Evolutionary conservation across 2,329 filamentous ascomycete genomes (phyloP).

Genomic region (Nannizziopsis arthrosporioides): DNA sequence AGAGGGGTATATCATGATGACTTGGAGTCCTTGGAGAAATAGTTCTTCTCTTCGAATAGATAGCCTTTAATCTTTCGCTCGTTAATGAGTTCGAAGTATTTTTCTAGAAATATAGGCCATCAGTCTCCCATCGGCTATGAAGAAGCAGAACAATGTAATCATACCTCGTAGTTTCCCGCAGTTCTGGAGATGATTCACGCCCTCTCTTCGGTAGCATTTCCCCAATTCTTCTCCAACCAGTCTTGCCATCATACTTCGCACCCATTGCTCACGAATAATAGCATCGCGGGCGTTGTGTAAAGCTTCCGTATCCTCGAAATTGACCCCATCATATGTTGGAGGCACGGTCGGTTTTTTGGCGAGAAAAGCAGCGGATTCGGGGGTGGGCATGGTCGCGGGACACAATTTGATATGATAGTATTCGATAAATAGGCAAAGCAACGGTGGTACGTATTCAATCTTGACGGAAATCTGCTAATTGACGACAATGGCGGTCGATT

Average conservation of each 20-base stretch:
- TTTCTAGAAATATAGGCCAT: conserved; percentile 37
- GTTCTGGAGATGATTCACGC: conserved; percentile 57
- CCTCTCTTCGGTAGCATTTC: conserved; percentile 55
- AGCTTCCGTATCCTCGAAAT: conserved; percentile 53
- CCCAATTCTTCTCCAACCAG: conserved; percentile 55
- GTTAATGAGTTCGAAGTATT: conserved; percentile 53
- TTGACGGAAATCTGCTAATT: too few relatives aligned
- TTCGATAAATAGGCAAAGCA: too few relatives aligned
- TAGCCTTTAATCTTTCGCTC: conserved; percentile 53
- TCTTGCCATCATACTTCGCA: conserved; percentile 57
- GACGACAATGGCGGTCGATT: too few relatives aligned
- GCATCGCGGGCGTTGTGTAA: conserved; percentile 54
- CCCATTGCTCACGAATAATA: conserved; percentile 57
- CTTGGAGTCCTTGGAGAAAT: conserved; percentile 26
- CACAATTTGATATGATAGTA: too few relatives aligned
- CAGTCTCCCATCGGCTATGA: too few relatives aligned
- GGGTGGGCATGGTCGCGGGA: conserved; percentile 45
- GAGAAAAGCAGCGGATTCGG: conserved; percentile 52
- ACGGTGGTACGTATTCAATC: too few relatives aligned
- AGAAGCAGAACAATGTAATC: conserved; percentile 19
- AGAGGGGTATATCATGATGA: conserved; percentile 1
- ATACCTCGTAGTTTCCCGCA: conserved; percentile 51
- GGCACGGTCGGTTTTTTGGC: conserved; percentile 54
- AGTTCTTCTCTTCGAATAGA: conserved; percentile 54
- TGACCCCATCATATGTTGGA: conserved; percentile 55